A percentile compares a stretch with the other conserved stretches of the same genome.
Conservation (phyloP, 2,329 filamentous ascomycete species). For the Fusarium scirpi region DNA sequence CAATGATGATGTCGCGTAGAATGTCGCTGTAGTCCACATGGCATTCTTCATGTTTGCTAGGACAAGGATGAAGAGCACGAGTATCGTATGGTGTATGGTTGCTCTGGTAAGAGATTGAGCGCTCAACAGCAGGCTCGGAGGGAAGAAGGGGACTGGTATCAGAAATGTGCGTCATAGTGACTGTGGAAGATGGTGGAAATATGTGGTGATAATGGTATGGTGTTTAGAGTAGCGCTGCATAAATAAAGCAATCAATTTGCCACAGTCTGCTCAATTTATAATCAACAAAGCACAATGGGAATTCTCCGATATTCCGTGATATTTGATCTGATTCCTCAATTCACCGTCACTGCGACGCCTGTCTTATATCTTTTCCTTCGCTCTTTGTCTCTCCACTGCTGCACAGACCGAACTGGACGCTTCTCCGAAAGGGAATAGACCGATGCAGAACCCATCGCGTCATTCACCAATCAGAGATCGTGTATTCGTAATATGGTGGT, state of each 20-base stretch:
- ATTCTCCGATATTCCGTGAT: constrained; percentile 1
- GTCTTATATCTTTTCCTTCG: constrained; percentile 37
- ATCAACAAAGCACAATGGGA: constrained; percentile 1
- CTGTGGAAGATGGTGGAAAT: too few species aligned
- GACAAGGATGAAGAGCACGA: constrained; percentile 42
- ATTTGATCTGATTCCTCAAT: not conserved
- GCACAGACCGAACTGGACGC: constrained; percentile 18
- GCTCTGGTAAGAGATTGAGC: constrained; percentile 41
- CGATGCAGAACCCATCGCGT: constrained; percentile 15
- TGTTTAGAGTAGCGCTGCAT: not conserved
- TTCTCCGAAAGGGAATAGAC: constrained; percentile 28
- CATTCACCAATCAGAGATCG: constrained; percentile 47
- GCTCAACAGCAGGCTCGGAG: constrained; percentile 49
- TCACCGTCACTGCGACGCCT: constrained; percentile 1
- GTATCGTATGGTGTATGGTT: constrained; percentile 29
- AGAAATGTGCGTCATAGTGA: constrained; percentile 44
- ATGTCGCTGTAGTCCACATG: constrained; percentile 57
- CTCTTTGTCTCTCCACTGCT: constrained; percentile 26
- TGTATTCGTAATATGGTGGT: constrained; percentile 52
- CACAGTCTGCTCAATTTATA: constrained; percentile 13
- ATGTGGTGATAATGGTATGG: not conserved
- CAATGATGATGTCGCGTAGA: constrained; percentile 76
- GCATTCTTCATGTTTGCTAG: constrained; percentile 40
- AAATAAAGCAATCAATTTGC: constrained; percentile 12
- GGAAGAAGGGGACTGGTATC: constrained; percentile 52